Base-by-base conservation (phyloP, 441 rosid genomes). In the Euphorbia neoarborescens region DNA sequence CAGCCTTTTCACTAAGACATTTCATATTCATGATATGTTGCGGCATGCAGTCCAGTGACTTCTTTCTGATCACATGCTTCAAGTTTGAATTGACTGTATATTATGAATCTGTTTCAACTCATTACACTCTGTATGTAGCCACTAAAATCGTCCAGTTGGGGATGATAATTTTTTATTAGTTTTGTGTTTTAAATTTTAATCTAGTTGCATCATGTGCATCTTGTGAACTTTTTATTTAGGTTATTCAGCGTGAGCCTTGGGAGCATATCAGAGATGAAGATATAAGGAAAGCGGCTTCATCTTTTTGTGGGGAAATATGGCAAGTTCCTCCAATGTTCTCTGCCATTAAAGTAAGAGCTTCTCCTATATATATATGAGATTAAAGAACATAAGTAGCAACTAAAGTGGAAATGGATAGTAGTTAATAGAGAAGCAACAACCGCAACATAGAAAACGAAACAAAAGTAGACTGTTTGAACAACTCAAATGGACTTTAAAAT, bases 251-350 rank as follows among this genome's bases (percentile, higher is more conserved):
- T 58, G 98, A 94, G 74, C 85, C 98, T 53, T 94, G 98, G 98
- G 99, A 94, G 76, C 97, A 94, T 79, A 85, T 94, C 73, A 90
- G 86, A 79, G 98, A 92, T 38, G 89, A 76, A 65, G 91, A 89
- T 77, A 81, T 92, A 60, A 87, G 86, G 80, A 94, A 85, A 84
- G 73, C 94, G 66, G 85, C 82, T 64, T 82, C 86, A 72, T 88
- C 98, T 57, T 90, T 94, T 82, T 73, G 78, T 76, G 99, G 99
- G 69, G 96, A 91, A 83, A 90, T 92, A 83, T 94, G 96, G 97
- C 99, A 94, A 89, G 99, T 94, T 81, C 99, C 99, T 53, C 99
- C 97, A 10, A 94, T 94, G 99, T 94, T 92, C 84, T 94, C 99
- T 62, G 99, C 99, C 30, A 88, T 94, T 73, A 94, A 94, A 81